Conservation (phyloP, 2,329 filamentous ascomycete species). For the Rhexocercosporidium sp. region DNA sequence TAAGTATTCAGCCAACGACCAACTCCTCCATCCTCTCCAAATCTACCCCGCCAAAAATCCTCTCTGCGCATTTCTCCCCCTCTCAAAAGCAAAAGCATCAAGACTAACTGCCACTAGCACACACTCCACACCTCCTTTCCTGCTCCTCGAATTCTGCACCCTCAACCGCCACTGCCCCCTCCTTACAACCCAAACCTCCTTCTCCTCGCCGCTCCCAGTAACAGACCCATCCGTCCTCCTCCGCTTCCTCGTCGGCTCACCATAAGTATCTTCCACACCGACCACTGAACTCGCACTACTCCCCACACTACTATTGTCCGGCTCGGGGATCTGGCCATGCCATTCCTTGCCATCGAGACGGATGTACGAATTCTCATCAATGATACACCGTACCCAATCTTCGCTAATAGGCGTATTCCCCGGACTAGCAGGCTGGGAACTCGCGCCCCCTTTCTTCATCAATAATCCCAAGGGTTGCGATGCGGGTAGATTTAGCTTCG, state of each 20-base stretch:
- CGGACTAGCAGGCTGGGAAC: constrained; percentile 66
- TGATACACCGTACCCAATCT: constrained; percentile 67
- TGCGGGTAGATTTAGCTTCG: constrained; percentile 74
- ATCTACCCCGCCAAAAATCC: constrained; percentile 58
- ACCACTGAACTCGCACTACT: constrained; percentile 20
- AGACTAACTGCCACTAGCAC: constrained; percentile 78
- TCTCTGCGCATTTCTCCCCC: constrained; percentile 67
- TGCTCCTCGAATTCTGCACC: constrained; percentile 58
- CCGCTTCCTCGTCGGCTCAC: constrained; percentile 23
- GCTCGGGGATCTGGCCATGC: constrained; percentile 41
- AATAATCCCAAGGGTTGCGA: constrained; percentile 68
- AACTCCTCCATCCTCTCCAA: not conserved
- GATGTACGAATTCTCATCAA: constrained; percentile 66
- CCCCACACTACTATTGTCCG: constrained; percentile 8
- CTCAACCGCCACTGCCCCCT: constrained; percentile 75
- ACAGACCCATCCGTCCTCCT: constrained; percentile 27
- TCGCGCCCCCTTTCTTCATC: constrained; percentile 67
- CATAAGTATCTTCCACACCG: constrained; percentile 13
- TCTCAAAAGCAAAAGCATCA: constrained; percentile 71
- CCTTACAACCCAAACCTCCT: constrained; percentile 61
- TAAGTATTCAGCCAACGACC: not conserved
- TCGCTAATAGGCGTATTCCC: constrained; percentile 73
- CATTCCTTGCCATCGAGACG: constrained; percentile 64
- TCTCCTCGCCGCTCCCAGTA: constrained; percentile 28
- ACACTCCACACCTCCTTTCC: constrained; percentile 67